These are phyloP conservation scores for Ceratobasidium sp. DNA, from an alignment of 1,284 basidiomycete genomes.

Conservation along the genomic window DNA sequence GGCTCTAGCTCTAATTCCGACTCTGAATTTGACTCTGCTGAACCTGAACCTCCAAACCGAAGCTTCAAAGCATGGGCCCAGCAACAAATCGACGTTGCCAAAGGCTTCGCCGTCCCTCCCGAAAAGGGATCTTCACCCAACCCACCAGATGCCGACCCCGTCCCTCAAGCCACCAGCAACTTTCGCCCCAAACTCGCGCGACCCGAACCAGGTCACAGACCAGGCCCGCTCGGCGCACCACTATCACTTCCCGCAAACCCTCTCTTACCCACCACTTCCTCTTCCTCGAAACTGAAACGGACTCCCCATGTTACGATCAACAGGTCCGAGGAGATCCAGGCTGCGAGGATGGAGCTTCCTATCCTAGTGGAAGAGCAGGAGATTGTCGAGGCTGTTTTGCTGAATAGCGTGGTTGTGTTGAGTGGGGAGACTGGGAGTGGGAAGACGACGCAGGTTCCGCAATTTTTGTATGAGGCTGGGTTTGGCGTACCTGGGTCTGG, in stretches of 20 bases:
- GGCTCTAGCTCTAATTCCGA: background rate
- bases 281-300: slow-evolving; percentile 51
- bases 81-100: slow-evolving; percentile 74
- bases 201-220: slow-evolving; percentile 49
- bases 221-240: slow-evolving; percentile 56
- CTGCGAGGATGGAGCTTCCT: slow-evolving; percentile 84
- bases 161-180: slow-evolving; percentile 44
- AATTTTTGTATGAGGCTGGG: slow-evolving; percentile 93
- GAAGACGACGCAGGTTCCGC: slow-evolving; percentile 98
- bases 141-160: slow-evolving; percentile 12
- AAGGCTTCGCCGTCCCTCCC: slow-evolving; percentile 62
- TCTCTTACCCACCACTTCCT: slow-evolving; percentile 51
- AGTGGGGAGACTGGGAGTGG: slow-evolving; percentile 95
- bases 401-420: slow-evolving; percentile 83
- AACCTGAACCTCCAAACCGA: slow-evolving; percentile 51
- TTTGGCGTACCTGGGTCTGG: slow-evolving; percentile 88
- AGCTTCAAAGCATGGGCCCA: slow-evolving; percentile 90
- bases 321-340: slow-evolving; percentile 81
- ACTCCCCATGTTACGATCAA: slow-evolving; percentile 66
- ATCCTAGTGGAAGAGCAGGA: slow-evolving; percentile 94
- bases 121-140: slow-evolving; percentile 29
- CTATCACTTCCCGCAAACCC: slow-evolving; percentile 56
- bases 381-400: slow-evolving; percentile 91
- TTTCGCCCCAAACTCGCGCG: slow-evolving; percentile 49
- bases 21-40: slow-evolving; percentile 34